These are phyloP conservation scores for Tetrapisispora namnaoensis DNA, from an alignment of 805 yeast genomes.

Conservation along the genomic window DNA sequence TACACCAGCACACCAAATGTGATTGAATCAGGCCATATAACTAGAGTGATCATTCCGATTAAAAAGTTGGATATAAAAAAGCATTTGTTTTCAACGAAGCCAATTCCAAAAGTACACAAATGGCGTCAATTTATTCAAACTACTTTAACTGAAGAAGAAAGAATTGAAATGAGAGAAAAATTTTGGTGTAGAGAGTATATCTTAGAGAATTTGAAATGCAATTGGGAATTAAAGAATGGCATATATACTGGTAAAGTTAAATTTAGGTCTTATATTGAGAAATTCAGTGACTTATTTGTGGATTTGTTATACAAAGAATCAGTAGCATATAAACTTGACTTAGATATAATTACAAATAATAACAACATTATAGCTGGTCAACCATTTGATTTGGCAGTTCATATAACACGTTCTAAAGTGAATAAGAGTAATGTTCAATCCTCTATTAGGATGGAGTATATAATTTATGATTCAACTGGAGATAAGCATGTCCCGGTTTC, in stretches of 20 bases:
- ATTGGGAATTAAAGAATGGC: conserved; percentile 40
- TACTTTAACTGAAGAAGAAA: conserved; percentile 47
- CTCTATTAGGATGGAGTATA: conserved; percentile 6
- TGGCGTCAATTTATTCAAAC: conserved; percentile 51
- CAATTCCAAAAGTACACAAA: conserved; percentile 62
- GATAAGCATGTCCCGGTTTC: conserved; percentile 19
- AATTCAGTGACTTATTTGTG: conserved; percentile 18
- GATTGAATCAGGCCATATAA: conserved; percentile 37
- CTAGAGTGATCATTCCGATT: conserved; percentile 65
- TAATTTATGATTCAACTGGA: conserved; percentile 19
- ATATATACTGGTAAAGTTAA: conserved; percentile 15
- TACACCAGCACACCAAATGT: conserved; percentile 15
- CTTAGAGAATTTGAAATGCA: conserved; percentile 48
- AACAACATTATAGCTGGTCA: conserved; percentile 10
- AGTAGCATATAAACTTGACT: conserved; percentile 11
- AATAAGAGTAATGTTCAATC: background rate
- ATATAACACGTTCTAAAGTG: conserved; percentile 5
- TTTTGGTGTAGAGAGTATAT: conserved; percentile 79
- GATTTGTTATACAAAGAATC: conserved; percentile 16
- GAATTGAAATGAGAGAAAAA: conserved; percentile 42
- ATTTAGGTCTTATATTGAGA: conserved; percentile 21
- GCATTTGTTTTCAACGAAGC: conserved; percentile 21
- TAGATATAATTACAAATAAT: conserved; percentile 3
- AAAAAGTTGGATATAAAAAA: conserved; percentile 39
- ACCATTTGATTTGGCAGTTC: conserved; percentile 6